These are phyloP conservation scores for Schizonepeta tenuifolia DNA, from an alignment of 257 asterid species.

Conservation along the genomic window DNA sequence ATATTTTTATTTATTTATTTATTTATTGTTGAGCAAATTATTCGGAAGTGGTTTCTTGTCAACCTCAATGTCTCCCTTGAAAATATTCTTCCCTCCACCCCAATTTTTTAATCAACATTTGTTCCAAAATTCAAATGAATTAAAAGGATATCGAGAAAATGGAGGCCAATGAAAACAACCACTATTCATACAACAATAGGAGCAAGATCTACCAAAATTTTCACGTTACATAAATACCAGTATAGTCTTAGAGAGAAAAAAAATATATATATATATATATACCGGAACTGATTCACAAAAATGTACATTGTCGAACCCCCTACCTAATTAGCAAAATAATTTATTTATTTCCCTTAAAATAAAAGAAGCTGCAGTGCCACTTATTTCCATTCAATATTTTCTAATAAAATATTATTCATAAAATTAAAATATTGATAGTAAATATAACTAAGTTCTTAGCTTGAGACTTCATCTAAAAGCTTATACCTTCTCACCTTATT, in stretches of 20 bases:
- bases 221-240: neutral
- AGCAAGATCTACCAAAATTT: no score
- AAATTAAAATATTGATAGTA: neutral
- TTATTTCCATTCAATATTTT: neutral
- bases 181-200: neutral
- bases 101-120: neutral
- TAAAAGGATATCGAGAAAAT: neutral
- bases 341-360: no score
- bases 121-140: neutral
- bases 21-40: no score
- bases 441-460: conserved; percentile 4
- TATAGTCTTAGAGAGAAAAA: no score
- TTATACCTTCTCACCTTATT: conserved; percentile 76
- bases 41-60: conserved; percentile 32
- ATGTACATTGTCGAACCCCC: no score
- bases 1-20: no score
- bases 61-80: conserved; percentile 2
- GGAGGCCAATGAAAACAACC: neutral
- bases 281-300: no score
- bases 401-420: no score
- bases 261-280: no score
- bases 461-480: conserved; percentile 72
- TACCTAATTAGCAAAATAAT: no score
- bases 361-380: neutral
- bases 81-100: neutral